phyloP scores from a whole-genome alignment of 768 basidiomycete species.

The Lactarius trivialis region DNA sequence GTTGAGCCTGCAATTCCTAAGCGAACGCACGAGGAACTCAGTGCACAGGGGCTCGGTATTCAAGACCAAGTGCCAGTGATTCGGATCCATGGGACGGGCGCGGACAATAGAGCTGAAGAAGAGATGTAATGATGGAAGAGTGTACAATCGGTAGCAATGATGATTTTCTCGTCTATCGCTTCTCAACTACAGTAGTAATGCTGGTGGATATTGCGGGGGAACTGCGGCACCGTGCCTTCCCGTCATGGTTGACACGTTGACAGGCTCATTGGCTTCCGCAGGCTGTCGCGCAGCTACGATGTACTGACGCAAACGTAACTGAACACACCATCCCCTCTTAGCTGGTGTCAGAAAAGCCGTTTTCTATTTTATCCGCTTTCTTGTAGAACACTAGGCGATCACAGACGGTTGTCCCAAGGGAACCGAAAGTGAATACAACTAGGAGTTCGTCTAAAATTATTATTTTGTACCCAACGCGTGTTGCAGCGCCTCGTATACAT shows the following conservation, averaged over 20 bases:
- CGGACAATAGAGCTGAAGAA: not conserved
- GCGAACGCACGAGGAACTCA: constrained; percentile 5
- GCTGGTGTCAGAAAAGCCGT: not conserved
- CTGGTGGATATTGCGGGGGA: not conserved
- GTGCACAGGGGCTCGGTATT: constrained; percentile 1
- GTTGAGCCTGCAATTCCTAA: not conserved
- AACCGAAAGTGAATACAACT: not conserved
- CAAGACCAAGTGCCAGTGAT: not conserved
- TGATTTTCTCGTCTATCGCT: not conserved
- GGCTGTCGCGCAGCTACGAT: not conserved
- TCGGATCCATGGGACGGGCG: not conserved
- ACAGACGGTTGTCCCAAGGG: not conserved
- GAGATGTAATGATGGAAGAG: not conserved
- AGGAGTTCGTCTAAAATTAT: constrained; percentile 11
- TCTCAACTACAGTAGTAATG: not conserved
- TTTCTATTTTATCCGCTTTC: not conserved
- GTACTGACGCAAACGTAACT: not conserved
- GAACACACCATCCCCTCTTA: not conserved
- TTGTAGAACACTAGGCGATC: not conserved
- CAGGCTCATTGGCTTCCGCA: not conserved
- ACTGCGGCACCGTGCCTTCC: not conserved
- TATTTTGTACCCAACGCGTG: constrained; percentile 61
- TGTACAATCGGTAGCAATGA: not conserved
- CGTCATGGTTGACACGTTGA: not conserved
- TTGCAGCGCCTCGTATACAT: constrained; percentile 94